These are phyloP conservation scores for Stephania yunnanensis DNA, from an alignment of 164 flowering plant species.

Conservation along the genomic window DNA sequence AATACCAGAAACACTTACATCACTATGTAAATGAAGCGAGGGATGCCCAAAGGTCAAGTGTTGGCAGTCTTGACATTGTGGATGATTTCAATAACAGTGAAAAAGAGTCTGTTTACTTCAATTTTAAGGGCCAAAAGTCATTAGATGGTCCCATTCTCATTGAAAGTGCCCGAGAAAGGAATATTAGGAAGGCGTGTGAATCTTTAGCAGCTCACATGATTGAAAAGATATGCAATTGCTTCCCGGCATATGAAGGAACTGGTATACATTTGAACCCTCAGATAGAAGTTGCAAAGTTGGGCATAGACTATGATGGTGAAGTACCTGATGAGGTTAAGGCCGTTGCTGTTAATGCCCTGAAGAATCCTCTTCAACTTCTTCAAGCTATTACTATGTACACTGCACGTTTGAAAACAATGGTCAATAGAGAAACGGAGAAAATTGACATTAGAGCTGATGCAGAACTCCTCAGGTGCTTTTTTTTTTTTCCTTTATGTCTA, in stretches of 20 bases:
- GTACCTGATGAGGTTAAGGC: conserved; percentile 70
- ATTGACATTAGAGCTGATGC: conserved; percentile 95
- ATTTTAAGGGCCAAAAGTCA: conserved; percentile 68
- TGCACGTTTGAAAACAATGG: conserved; percentile 53
- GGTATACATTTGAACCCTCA: conserved; percentile 78
- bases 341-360: conserved; percentile 50
- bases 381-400: conserved; percentile 80
- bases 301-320: conserved; percentile 85
- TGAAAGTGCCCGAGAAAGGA: conserved; percentile 76
- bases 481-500: neutral
- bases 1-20: conserved; percentile 81
- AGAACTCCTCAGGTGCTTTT: conserved; percentile 71
- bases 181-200: conserved; percentile 84
- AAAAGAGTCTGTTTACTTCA: conserved; percentile 71
- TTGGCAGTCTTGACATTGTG: conserved; percentile 42
- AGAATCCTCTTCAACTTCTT: conserved; percentile 72
- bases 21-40: conserved; percentile 80
- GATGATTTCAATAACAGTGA: conserved; percentile 48
- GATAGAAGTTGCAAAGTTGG: conserved; percentile 65
- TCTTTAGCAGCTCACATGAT: conserved; percentile 60
- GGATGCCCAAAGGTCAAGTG: conserved; percentile 63
- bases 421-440: conserved; percentile 77
- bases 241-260: conserved; percentile 88
- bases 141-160: conserved; percentile 77
- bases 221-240: conserved; percentile 57